These are phyloP conservation scores for Spergularia azorica DNA, from an alignment of 179 eudicot genomes.

Conservation along the genomic window DNA sequence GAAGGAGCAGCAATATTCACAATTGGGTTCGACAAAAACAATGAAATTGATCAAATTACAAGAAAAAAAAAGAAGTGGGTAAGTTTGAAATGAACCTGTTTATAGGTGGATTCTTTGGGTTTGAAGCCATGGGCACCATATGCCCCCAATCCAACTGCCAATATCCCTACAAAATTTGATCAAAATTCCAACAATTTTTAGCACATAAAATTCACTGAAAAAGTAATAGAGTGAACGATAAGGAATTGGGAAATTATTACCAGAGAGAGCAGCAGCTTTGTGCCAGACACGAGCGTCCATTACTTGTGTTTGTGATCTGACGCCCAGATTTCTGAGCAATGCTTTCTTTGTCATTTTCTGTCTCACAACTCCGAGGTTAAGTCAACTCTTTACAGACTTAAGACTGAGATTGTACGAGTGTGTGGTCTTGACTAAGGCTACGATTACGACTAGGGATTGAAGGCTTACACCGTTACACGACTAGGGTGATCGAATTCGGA, in stretches of 20 bases:
- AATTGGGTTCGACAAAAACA: background rate
- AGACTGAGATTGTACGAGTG: too few species aligned
- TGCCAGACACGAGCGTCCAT: constrained; percentile 85
- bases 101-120: constrained; percentile 70
- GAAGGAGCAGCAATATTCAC: background rate
- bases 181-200: constrained; percentile 12
- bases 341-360: constrained; percentile 9
- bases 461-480: too few species aligned
- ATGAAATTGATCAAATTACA: background rate
- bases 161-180: too few species aligned
- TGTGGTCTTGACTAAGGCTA: too few species aligned
- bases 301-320: constrained; percentile 18
- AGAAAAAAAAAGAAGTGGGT: background rate
- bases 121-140: constrained; percentile 91
- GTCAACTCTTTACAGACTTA: too few species aligned
- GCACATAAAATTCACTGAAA: background rate
- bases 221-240: background rate
- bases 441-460: too few species aligned
- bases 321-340: constrained; percentile 9
- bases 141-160: constrained; percentile 86
- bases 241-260: constrained; percentile 32
- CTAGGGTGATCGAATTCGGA: too few species aligned
- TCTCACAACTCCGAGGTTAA: too few species aligned
- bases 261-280: constrained; percentile 83
- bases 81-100: constrained; percentile 48